phyloP scores from a whole-genome alignment of 208 protist genomes.

The Leishmania mexicana region DNA sequence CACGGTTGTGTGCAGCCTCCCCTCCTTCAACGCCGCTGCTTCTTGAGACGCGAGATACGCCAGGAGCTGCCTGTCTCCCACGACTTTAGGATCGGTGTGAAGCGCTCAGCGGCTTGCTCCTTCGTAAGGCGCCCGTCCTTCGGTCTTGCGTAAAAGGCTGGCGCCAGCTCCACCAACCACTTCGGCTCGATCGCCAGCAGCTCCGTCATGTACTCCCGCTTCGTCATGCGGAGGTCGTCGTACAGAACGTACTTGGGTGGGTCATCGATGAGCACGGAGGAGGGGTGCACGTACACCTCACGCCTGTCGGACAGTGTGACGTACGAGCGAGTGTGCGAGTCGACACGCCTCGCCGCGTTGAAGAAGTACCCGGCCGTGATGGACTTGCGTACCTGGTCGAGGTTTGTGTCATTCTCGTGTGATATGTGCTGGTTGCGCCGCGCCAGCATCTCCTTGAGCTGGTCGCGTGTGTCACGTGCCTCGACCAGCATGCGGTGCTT shows the following conservation, averaged over 20 bases:
- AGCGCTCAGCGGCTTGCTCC: slow-evolving; percentile 81
- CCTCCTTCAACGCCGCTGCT: slow-evolving; percentile 44
- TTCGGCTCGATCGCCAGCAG: slow-evolving; percentile 92
- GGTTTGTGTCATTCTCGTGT: slow-evolving; percentile 89
- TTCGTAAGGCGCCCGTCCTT: slow-evolving; percentile 72
- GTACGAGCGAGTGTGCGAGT: slow-evolving; percentile 78
- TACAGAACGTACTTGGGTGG: slow-evolving; percentile 98
- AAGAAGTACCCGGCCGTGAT: slow-evolving; percentile 98
- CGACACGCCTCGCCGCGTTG: slow-evolving; percentile 94
- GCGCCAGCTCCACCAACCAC: slow-evolving; percentile 95
- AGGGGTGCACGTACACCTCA: slow-evolving; percentile 90
- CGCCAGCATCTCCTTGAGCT: slow-evolving; percentile 96
- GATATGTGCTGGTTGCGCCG: slow-evolving; percentile 95
- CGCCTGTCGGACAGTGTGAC: slow-evolving; percentile 86
- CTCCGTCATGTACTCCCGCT: slow-evolving; percentile 98
- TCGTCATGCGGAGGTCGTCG: slow-evolving; percentile 96
- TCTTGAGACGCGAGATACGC: slow-evolving; percentile 80
- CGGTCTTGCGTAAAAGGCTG: slow-evolving; percentile 91
- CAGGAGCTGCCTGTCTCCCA: slow-evolving; percentile 91
- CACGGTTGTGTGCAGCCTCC: slow-evolving; percentile 3
- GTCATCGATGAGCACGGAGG: slow-evolving; percentile 79
- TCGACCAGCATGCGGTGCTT: slow-evolving; percentile 95
- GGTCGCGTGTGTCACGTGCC: slow-evolving; percentile 97
- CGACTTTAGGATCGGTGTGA: slow-evolving; percentile 83
- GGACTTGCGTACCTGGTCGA: slow-evolving; percentile 94